Evolutionary conservation across 192 early-diverging fungal species (phyloP), one percentile per base, ranked within the genome.

Genomic region (Chytriomyces confervae): DNA sequence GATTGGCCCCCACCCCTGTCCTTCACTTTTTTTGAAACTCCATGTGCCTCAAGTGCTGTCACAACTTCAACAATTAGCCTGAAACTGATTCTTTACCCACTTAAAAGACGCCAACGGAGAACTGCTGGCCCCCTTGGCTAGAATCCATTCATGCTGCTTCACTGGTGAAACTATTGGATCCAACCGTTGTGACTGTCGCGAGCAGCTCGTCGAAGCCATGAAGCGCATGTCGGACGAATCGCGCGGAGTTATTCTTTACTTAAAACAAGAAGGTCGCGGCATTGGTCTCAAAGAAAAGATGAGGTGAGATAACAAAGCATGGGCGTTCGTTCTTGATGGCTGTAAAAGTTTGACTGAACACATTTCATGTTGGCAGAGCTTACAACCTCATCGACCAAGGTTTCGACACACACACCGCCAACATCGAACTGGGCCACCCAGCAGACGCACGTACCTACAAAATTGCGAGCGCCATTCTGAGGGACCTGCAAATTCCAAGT

Each of bases 351-450:
- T 36, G 36, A 36, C 36, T 36, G 1, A 36, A 1, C 36, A 27
- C 36, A 36, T 2, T 36, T 36, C 36, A 36, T 36, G 36, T 36
- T 36, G 0, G 6, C 72, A 94, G 94, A 80, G 97, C 97, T 10
- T 99, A 99, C 82, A 99, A 99, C 79, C 84, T 99, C 46, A 96
- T 97, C 76, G 97, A 99, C 82, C 84, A 94, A 72, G 97, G 97
- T 44, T 92, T 95, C 76, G 96, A 99, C 79, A 99, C 97, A 0
- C 91, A 96, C 29, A 89, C 90, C 57, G 97, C 97, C 57, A 99
- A 99, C 76, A 63, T 97, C 20, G 78, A 95, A 61, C 84, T 99
- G 43, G 91, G 95, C 79, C 95, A 97, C 75, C 94, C 94, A 8
- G 88, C 95, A 7, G 97, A 99, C 78, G 93, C 92, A n/a, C 92